phyloP scores from a whole-genome alignment of 1,284 basidiomycete genomes.

The Cutaneotrichosporon spelunceum region DNA sequence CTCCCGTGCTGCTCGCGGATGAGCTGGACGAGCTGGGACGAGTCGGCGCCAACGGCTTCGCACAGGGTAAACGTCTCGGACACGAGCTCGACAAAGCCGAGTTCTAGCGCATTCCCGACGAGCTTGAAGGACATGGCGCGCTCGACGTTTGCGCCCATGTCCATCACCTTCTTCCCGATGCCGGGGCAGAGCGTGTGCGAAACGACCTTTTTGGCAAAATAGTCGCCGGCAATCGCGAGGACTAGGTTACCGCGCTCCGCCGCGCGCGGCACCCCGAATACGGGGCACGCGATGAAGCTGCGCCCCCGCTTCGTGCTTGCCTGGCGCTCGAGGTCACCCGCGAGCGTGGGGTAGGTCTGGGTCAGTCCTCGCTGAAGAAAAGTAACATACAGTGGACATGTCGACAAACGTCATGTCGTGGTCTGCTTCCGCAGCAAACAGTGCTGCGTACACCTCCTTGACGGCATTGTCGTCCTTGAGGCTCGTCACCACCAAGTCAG shows the following conservation, averaged over 20 bases:
- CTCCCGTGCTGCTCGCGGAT: slow-evolving; percentile 57
- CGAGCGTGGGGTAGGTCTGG: slow-evolving; percentile 68
- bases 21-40: slow-evolving; percentile 58
- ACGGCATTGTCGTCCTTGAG: slow-evolving; percentile 72
- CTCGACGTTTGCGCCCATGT: slow-evolving; percentile 53
- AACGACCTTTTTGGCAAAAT: slow-evolving; percentile 75
- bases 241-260: slow-evolving; percentile 70
- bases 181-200: slow-evolving; percentile 68
- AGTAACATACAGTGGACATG: slow-evolving; percentile 64
- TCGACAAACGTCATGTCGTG: slow-evolving; percentile 69
- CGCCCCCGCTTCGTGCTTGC: slow-evolving; percentile 63
- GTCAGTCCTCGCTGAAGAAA: background rate
- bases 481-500: slow-evolving; percentile 76
- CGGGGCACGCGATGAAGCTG: slow-evolving; percentile 71
- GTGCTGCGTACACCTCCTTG: slow-evolving; percentile 62
- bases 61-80: slow-evolving; percentile 77
- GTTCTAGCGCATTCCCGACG: slow-evolving; percentile 47
- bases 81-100: slow-evolving; percentile 65
- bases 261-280: slow-evolving; percentile 66
- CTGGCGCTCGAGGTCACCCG: slow-evolving; percentile 71
- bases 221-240: slow-evolving; percentile 76
- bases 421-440: slow-evolving; percentile 62
- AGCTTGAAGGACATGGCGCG: slow-evolving; percentile 70
- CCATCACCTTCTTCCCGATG: slow-evolving; percentile 66
- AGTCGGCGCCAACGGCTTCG: slow-evolving; percentile 76